Evolutionary conservation across 1,139 yeast species (phyloP).

Genomic region (Lodderomyces elongisporus): DNA sequence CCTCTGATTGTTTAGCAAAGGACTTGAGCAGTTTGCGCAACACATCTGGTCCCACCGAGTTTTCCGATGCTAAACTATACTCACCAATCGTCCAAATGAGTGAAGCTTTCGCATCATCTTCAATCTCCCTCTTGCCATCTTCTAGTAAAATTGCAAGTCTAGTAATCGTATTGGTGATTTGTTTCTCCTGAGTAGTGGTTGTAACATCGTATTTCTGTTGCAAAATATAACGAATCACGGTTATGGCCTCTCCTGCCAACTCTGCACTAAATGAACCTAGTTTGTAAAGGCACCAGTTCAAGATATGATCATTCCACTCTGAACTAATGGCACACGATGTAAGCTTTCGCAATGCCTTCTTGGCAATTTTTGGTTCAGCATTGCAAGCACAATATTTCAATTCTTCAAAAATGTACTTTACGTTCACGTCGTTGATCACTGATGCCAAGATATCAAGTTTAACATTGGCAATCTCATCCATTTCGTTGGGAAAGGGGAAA

Average conservation of each 20-base stretch:
- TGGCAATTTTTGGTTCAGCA: slow-evolving; percentile 34
- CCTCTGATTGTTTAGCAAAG: slow-evolving; percentile 53
- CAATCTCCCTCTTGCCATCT: slow-evolving; percentile 23
- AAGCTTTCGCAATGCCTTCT: slow-evolving; percentile 55
- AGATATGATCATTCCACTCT: slow-evolving; percentile 32
- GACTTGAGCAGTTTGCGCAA: slow-evolving; percentile 53
- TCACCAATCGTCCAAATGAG: slow-evolving; percentile 93
- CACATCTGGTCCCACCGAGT: slow-evolving; percentile 68
- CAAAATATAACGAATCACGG: slow-evolving; percentile 66
- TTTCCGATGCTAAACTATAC: slow-evolving; percentile 41
- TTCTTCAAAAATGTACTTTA: slow-evolving; percentile 55
- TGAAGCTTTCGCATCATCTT: slow-evolving; percentile 66
- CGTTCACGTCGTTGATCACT: slow-evolving; percentile 50
- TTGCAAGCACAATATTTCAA: slow-evolving; percentile 59
- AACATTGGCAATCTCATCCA: slow-evolving; percentile 37
- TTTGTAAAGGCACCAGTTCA: slow-evolving; percentile 40
- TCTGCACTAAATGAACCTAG: slow-evolving; percentile 24
- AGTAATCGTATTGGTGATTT: slow-evolving; percentile 30
- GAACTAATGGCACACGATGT: slow-evolving; percentile 46
- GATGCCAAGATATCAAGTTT: slow-evolving; percentile 65
- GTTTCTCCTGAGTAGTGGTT: slow-evolving; percentile 20
- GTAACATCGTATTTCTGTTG: slow-evolving; percentile 43
- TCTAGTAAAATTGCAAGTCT: slow-evolving; percentile 31
- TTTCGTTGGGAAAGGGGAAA: slow-evolving; percentile 57
- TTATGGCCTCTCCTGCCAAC: slow-evolving; percentile 55